Base-by-base conservation (phyloP, 2,329 filamentous ascomycete genomes). In the Colletotrichum lupini region DNA sequence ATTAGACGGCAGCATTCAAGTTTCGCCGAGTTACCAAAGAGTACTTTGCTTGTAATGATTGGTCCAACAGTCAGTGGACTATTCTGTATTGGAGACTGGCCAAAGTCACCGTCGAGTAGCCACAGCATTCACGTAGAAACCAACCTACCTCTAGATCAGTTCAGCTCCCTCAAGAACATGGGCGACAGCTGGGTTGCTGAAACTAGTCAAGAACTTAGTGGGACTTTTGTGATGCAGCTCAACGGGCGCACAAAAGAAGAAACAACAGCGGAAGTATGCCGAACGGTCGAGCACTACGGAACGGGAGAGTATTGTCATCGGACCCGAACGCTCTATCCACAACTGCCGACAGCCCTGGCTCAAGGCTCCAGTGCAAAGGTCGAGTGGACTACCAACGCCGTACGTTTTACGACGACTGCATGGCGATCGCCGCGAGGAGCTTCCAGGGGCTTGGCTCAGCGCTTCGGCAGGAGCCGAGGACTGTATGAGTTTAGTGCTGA, bases 401-500 rank as follows among this genome's bases (percentile, higher is more conserved):
- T 19, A 28, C 37, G 52, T 65, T 37, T 65, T 30, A 56, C 14
- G 19, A 22, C 26, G 8, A 28, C 22, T 37, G 52, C 56, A 9
- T 49, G 19, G 19, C 9, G 53, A 49, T 35, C 32, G 55, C n/a
- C 5, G 12, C 22, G 49, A 37, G 22, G 24, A 66, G 55, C 26
- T 30, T 30, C 49, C 56, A 32, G 42, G 30, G 46, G 28, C n/a
- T 30, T 70, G 67, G 67, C 61, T 30, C 35, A 42, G 46, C n/a
- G 14, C 26, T 52, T 73, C 67, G 71, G 67, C 46, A 70, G 57
- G 49, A 49, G 26, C 67, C 67, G 71, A 70, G 9, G 12, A 61
- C 26, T 42, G 22, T 59, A 5, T 0, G 26, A 7, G 60, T 11
- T 46, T 65, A 61, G 56, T 61, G 67, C 67, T 73, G 55, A 66